Conservation (phyloP, 805 yeast genomes). For the Candida gorgasii region DNA sequence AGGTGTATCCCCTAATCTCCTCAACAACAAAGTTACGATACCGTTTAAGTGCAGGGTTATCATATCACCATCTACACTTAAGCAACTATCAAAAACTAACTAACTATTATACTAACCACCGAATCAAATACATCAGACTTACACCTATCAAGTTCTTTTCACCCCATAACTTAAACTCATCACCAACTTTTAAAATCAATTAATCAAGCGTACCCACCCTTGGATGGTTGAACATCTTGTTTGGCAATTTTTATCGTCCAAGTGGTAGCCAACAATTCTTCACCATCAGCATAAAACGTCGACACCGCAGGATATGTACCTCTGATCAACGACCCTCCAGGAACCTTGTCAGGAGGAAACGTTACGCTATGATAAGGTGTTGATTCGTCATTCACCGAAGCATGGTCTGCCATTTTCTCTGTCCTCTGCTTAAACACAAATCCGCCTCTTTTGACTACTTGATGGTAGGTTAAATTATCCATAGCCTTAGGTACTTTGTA, state of each 20-base stretch:
- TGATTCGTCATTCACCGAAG: conserved; percentile 19
- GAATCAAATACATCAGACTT: too few relatives aligned
- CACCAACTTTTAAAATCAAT: too few relatives aligned
- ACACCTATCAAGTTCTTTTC: too few relatives aligned
- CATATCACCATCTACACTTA: too few relatives aligned
- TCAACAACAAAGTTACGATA: too few relatives aligned
- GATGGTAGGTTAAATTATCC: conserved; percentile 24
- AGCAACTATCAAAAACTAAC: too few relatives aligned
- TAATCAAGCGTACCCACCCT: neutral
- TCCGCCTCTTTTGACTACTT: conserved; percentile 30
- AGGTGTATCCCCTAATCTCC: too few relatives aligned
- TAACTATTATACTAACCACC: too few relatives aligned
- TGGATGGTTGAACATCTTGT: conserved; percentile 19
- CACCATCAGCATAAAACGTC: conserved; percentile 21
- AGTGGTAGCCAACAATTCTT: conserved; percentile 16
- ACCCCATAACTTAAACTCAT: too few relatives aligned
- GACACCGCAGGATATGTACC: conserved; percentile 28
- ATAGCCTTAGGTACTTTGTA: conserved; percentile 24
- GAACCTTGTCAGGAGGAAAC: conserved; percentile 28
- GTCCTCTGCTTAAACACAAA: conserved; percentile 24
- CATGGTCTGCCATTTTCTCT: conserved; percentile 20
- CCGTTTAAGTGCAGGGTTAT: too few relatives aligned
- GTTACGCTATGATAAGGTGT: conserved; percentile 20
- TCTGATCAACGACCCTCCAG: conserved; percentile 31
- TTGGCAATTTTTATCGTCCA: conserved; percentile 25